Percentiles rank a stretch among this genome's conserved stretches.
These are phyloP conservation scores for Paspalum notatum DNA, from an alignment of 176 grass and related monocot genomes.

Conservation along the genomic window DNA sequence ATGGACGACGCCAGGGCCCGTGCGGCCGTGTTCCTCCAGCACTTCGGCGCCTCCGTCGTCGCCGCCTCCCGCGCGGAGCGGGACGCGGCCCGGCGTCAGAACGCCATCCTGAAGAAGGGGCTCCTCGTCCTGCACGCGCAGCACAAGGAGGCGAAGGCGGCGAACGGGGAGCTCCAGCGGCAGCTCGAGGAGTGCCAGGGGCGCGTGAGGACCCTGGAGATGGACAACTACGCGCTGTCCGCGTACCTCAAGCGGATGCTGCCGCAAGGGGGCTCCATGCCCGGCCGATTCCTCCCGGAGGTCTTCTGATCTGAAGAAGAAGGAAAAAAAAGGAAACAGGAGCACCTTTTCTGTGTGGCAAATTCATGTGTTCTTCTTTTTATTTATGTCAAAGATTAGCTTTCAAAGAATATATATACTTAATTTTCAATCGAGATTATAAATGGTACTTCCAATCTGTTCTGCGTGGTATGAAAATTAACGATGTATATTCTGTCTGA, in stretches of 20 bases:
- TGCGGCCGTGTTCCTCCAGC: constrained; percentile 15
- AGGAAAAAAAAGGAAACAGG: background rate
- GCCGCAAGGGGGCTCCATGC: background rate
- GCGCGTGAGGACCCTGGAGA: constrained; percentile 22
- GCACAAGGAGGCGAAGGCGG: background rate
- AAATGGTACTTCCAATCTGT: too few relatives aligned
- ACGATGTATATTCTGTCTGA: too few relatives aligned
- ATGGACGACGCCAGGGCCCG: constrained; percentile 6
- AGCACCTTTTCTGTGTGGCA: too few relatives aligned
- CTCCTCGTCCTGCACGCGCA: constrained; percentile 3
- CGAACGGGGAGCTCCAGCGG: background rate
- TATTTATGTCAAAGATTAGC: too few relatives aligned
- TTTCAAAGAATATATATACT: too few relatives aligned
- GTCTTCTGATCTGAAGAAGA: background rate
- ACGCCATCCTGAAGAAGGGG: constrained; percentile 25
- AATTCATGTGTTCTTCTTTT: too few relatives aligned
- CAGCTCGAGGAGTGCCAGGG: constrained; percentile 3
- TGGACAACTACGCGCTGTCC: constrained; percentile 28
- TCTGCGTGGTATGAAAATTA: too few relatives aligned
- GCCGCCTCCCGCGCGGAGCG: background rate
- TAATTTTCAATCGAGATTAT: too few relatives aligned
- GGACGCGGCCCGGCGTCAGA: background rate
- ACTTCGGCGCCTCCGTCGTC: background rate
- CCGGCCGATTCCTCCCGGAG: constrained; percentile 21
- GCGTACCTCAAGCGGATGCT: constrained; percentile 7